phyloP scores from a whole-genome alignment of 768 basidiomycete genomes.

The Dacryopinax primogenitus region DNA sequence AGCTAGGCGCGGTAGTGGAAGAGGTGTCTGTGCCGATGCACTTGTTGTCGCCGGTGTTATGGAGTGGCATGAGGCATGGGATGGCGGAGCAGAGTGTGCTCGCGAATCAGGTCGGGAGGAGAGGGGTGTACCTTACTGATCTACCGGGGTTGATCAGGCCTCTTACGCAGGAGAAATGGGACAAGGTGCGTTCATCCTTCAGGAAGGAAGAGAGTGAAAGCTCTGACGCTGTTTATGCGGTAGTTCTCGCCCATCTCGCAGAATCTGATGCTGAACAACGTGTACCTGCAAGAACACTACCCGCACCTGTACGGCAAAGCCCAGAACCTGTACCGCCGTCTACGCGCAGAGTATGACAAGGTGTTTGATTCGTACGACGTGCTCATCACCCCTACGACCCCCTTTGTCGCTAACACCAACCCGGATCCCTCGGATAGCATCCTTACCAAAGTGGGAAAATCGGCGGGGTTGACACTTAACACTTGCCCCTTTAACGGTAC shows the following conservation, averaged over 20 bases:
- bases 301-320: constrained; percentile 28
- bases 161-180: constrained; percentile 31
- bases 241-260: constrained; percentile 17
- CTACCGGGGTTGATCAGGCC: constrained; percentile 25
- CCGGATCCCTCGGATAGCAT: constrained; percentile 20
- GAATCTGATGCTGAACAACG: constrained; percentile 20
- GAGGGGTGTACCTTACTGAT: constrained; percentile 29
- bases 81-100: constrained; percentile 11
- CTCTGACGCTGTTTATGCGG: constrained; percentile 16
- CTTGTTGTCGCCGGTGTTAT: background rate
- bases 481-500: constrained; percentile 24
- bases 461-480: constrained; percentile 24
- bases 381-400: constrained; percentile 30
- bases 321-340: constrained; percentile 30
- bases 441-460: constrained; percentile 25
- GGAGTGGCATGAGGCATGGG: background rate
- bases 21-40: constrained; percentile 21
- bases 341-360: constrained; percentile 28
- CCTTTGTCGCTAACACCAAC: constrained; percentile 27
- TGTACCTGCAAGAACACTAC: constrained; percentile 26
- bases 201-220: background rate
- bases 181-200: constrained; percentile 22
- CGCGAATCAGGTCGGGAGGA: constrained; percentile 22
- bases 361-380: constrained; percentile 25
- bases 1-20: constrained; percentile 31